Conservation (phyloP, 768 basidiomycete genomes). For the Boletus huronensis region DNA sequence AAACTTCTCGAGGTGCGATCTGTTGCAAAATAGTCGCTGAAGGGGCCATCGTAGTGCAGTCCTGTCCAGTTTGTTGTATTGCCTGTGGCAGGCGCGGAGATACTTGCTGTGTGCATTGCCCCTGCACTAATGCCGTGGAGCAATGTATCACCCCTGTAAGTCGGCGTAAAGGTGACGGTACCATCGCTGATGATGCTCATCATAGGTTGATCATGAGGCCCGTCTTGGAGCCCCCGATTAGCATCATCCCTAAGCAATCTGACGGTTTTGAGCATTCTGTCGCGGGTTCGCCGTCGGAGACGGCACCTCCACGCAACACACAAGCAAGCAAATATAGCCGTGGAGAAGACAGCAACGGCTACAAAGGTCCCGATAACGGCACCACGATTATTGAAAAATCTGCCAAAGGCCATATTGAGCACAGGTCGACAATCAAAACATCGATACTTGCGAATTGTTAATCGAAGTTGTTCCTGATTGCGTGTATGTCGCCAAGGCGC, state of each 20-base stretch:
- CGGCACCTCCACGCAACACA: constrained; percentile 35
- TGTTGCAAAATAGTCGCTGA: constrained; percentile 1
- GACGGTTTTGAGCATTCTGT: constrained; percentile 37
- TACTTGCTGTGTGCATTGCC: not conserved
- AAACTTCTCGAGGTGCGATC: constrained; percentile 8
- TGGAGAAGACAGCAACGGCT: constrained; percentile 55
- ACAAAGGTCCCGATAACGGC: constrained; percentile 76
- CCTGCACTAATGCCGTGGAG: not conserved
- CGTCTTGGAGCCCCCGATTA: constrained; percentile 1
- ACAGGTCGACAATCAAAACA: not conserved
- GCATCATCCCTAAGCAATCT: constrained; percentile 30
- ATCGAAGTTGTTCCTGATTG: constrained; percentile 29
- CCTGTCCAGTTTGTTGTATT: not conserved
- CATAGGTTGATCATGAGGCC: constrained; percentile 38
- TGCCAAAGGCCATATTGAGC: constrained; percentile 22
- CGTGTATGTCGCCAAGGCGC: constrained; percentile 46
- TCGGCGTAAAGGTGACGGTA: constrained; percentile 4
- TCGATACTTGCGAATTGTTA: constrained; percentile 26
- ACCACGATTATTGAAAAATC: constrained; percentile 64
- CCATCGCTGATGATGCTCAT: constrained; percentile 13
- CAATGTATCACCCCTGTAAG: not conserved
- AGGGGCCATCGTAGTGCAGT: not conserved
- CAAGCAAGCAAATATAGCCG: constrained; percentile 44
- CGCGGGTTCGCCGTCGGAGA: constrained; percentile 23
- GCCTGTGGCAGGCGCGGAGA: not conserved